These are phyloP conservation scores for Epithemia pelagica DNA, from an alignment of 108 stramenopile species.

Conservation along the genomic window DNA sequence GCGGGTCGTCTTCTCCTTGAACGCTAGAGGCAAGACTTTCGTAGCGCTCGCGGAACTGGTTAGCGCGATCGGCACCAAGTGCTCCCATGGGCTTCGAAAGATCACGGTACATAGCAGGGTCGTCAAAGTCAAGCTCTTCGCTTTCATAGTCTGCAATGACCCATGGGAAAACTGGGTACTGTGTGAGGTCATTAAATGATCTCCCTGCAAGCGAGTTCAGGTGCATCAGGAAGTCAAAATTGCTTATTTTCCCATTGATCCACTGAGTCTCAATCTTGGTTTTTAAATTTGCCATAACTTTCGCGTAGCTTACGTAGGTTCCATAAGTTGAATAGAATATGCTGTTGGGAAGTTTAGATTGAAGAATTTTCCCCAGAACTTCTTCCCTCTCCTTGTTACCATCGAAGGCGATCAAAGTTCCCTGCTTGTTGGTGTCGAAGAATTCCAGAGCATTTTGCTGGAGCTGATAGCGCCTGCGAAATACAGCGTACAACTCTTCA, in stretches of 20 bases:
- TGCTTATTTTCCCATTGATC: constrained; percentile 87
- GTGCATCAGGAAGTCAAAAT: constrained; percentile 98
- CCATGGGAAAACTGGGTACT: constrained; percentile 99
- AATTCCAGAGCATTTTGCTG: constrained; percentile 92
- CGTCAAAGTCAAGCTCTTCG: constrained; percentile 87
- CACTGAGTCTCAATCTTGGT: constrained; percentile 76
- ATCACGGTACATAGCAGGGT: constrained; percentile 88
- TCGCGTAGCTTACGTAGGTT: constrained; percentile 79
- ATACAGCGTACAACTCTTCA: constrained; percentile 74
- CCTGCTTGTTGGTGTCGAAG: constrained; percentile 77
- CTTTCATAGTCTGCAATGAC: constrained; percentile 93
- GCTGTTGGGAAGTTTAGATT: constrained; percentile 76
- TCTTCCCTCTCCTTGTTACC: constrained; percentile 69
- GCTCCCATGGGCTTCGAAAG: constrained; percentile 96
- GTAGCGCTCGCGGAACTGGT: constrained; percentile 87
- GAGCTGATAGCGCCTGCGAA: constrained; percentile 86
- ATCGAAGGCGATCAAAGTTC: constrained; percentile 68
- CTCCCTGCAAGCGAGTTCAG: constrained; percentile 96
- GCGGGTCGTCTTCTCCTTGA: constrained; percentile 74
- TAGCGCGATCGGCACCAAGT: constrained; percentile 68
- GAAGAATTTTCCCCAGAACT: constrained; percentile 58
- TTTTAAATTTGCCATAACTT: constrained; percentile 78
- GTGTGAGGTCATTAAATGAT: constrained; percentile 92
- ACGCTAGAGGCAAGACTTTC: constrained; percentile 77
- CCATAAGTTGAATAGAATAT: constrained; percentile 54